These are phyloP conservation scores for Lathyrus oleraceus DNA, from an alignment of 306 rosid genomes.

Conservation along the genomic window DNA sequence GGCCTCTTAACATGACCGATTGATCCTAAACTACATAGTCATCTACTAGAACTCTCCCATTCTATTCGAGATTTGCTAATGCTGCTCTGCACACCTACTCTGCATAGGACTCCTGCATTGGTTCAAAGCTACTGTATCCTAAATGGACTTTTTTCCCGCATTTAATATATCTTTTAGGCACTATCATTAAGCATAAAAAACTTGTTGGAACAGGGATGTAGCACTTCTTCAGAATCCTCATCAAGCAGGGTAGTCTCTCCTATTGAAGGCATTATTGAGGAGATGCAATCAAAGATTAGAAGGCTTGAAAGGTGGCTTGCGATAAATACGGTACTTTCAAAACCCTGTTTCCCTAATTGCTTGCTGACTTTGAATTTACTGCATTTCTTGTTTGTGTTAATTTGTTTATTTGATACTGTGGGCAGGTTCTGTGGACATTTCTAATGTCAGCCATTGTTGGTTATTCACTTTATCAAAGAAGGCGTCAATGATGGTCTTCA, in stretches of 20 bases:
- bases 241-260: constrained; percentile 69
- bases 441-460: constrained; percentile 95
- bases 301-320: constrained; percentile 96
- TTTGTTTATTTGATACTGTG: constrained; percentile 25
- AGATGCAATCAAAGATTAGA: constrained; percentile 90
- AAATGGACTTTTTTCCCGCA: background rate
- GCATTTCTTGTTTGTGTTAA: constrained; percentile 12
- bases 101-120: background rate
- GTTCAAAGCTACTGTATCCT: constrained; percentile 10
- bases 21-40: constrained; percentile 9
- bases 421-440: constrained; percentile 94
- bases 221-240: constrained; percentile 83
- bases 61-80: constrained; percentile 9
- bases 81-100: constrained; percentile 9
- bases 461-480: constrained; percentile 86
- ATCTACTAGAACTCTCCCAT: background rate
- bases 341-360: constrained; percentile 6
- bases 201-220: constrained; percentile 63
- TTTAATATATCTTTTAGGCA: constrained; percentile 20
- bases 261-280: constrained; percentile 73
- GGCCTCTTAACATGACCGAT: constrained; percentile 8
- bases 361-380: constrained; percentile 9
- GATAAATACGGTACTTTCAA: constrained; percentile 72
- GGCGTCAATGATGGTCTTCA: constrained; percentile 54
- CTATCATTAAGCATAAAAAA: constrained; percentile 28